Evolutionary conservation across 2,329 filamentous ascomycete genomes (phyloP), one percentile per base, ranked within the genome.

Genomic region (Verticillium albo-atrum): DNA sequence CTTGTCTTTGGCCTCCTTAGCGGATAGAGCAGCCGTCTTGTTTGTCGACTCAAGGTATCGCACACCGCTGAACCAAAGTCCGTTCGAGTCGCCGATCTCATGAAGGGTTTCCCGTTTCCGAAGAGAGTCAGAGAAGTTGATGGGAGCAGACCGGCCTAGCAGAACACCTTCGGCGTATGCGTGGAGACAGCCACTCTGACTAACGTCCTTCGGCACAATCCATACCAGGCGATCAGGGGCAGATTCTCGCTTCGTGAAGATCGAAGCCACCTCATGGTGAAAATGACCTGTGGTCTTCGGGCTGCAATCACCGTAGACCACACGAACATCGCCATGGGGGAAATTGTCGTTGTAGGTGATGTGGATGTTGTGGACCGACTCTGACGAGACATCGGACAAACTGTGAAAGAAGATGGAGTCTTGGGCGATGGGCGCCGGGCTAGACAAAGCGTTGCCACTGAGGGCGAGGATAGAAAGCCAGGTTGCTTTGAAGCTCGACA

Each of bases 1-100:
- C 67, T 84, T 85, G 62, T 70, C 74, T 72, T 87, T 88, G 27
- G 79, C 79, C 10, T 76, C 70, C 3, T 75, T 68, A 5, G 82
- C 82, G 12, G 77, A 72, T 55, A 77, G 76, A 15, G 82, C 76
- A 60, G 83, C n/a, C n/a, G n/a, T 74, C 65, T 82, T 84, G 28
- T 76, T 73, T 62, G 82, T 70, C 55, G 82, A 0, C 84, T 84
- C 68, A 66, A 70, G 5, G 68, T 65, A 56, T 78, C 73, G 61
- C 10, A 56, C 34, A 20, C 54, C 54, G 25, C 47, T 37, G 54
- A 56, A 56, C 54, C 54, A 56, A 4, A 56, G 54, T 25, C 54
- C 54, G 35, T 56, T 56, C 7, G 63, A 59, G 50, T 65, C 62
- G 27, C 63, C 62, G 26, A 64, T 62, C 20, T 60, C 59, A 42